Base-by-base conservation (phyloP, 164 flowering plant genomes). In the Aristolochia fimbriata region DNA sequence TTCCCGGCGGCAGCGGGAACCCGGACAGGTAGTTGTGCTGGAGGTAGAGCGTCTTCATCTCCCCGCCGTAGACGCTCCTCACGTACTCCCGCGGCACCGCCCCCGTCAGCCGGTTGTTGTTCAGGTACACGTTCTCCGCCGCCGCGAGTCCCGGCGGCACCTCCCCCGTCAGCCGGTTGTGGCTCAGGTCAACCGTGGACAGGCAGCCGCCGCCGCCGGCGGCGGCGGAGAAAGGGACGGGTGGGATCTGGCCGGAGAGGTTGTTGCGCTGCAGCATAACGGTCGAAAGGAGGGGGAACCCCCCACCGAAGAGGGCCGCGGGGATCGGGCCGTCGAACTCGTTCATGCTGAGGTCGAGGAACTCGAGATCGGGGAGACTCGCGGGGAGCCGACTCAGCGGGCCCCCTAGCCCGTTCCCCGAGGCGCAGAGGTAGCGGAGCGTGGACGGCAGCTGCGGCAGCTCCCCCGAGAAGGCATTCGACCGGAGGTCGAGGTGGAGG, bases 281-380 rank as follows among this genome's bases (percentile, higher is more conserved):
- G 13, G 84, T 65, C 9, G 80, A 23, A 24, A 81, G 66, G 10
- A 13, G n/a, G 16, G 58, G 33, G 74, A 43, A n/a, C 16, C 43
- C 47, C 16, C 43, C 47, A 15, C 24, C 55, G 60, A 84, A 78
- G 47, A 85, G 68, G 0, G 77, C 57, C 41, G 55, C 41, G 1
- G 91, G 96, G 60, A 87, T 70, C 62, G 78, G 62, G 57, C 96
- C 96, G 69, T 52, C 65, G 69, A 87, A 81, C 5, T 31, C 63
- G 78, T 87, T 87, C 83, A 73, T 72, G 80, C 91, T 81, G 19
- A 87, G 60, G 64, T 87, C 96, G 64, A 87, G 72, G 77, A 62
- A 81, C 65, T 51, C 69, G 62, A 87, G 70, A 47, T 74, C 76
- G 7, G 78, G 55, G 11, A 81, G 2, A 79, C 47, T 6, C n/a